Evolutionary conservation across 306 rosid species (phyloP), one percentile per base, ranked within the genome.

Genomic region (Trifolium pratense): DNA sequence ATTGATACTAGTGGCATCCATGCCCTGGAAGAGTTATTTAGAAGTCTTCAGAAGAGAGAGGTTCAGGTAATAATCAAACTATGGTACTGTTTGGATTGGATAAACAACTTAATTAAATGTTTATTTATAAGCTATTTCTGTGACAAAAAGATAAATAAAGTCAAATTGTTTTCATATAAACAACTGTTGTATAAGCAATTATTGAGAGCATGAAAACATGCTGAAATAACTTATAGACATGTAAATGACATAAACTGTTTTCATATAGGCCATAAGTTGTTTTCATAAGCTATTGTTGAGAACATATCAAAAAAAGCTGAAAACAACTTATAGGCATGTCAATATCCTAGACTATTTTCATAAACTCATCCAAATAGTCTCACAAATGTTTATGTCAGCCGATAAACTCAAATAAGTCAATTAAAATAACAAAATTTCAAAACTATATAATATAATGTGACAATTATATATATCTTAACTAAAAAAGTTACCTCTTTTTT

Each of bases 1-100:
- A 89, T 93, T 5, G 98, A 93, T 80, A 93, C 98, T 39, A 93
- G 98, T 66, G 98, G 98, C 68, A 93, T 93, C 79, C 96, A 88
- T 81, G 94, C 98, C 64, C 80, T 93, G 25, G 94, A 91, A 81
- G 98, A 93, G 80, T 79, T 93, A 40, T 42, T 78, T 42, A 81
- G 87, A 66, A 89, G 89, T 85, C 98, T 93, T 81, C 87, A 80
- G 29, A 93, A 91, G 84, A 80, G 97, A 91, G 89, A 83, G 39
- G 48, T 91, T 70, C 90, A 93, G 94, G 97, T 93, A 82, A 67
- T 9, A 82, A 67, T 9, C 71, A 20, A 66, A 64, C 64, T 17
- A 63, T 1, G 1, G 9, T 53, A 53, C 26, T 53, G 7, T 53
- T 18, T 53, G 3, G 6, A 18, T 18, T 18, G 7, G 14, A 53